These are phyloP conservation scores for Allomyces javanicus DNA, from an alignment of 192 early-diverging fungal species.

Conservation along the genomic window DNA sequence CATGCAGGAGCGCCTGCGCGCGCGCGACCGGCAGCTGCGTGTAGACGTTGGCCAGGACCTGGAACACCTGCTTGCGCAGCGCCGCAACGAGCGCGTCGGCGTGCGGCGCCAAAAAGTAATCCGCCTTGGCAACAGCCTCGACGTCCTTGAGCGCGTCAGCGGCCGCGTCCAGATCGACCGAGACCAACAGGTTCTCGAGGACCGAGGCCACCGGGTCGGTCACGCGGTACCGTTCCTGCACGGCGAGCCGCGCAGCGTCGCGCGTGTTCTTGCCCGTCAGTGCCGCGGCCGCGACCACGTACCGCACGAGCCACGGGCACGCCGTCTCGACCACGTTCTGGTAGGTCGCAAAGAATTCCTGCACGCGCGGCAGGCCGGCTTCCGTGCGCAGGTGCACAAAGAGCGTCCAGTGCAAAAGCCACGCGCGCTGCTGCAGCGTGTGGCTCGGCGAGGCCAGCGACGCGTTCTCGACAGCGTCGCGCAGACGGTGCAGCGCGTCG, in stretches of 20 bases:
- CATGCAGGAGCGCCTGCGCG: neutral
- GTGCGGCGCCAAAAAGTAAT: neutral
- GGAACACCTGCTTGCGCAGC: neutral
- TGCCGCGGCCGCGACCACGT: slow-evolving; percentile 56
- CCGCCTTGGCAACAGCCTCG: neutral
- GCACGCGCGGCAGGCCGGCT: no score
- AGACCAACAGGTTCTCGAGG: neutral
- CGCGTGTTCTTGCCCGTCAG: neutral
- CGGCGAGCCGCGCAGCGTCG: neutral
- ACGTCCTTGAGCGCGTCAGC: neutral
- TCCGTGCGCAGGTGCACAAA: slow-evolving; percentile 90
- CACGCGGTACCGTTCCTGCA: neutral
- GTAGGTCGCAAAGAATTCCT: slow-evolving; percentile 20
- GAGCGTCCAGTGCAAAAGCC: slow-evolving; percentile 83
- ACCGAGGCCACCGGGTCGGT: neutral
- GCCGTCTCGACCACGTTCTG: slow-evolving; percentile 94
- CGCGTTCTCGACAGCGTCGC: no score
- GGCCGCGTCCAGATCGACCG: neutral
- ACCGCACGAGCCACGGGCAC: slow-evolving; percentile 91
- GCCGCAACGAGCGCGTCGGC: neutral
- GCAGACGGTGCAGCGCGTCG: no score
- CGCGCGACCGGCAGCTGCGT: neutral
- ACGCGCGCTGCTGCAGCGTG: no score
- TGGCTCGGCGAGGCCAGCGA: no score
- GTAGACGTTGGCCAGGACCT: neutral